Conservation (phyloP, 1,284 basidiomycete species). For the Ustilago xerochloae region DNA sequence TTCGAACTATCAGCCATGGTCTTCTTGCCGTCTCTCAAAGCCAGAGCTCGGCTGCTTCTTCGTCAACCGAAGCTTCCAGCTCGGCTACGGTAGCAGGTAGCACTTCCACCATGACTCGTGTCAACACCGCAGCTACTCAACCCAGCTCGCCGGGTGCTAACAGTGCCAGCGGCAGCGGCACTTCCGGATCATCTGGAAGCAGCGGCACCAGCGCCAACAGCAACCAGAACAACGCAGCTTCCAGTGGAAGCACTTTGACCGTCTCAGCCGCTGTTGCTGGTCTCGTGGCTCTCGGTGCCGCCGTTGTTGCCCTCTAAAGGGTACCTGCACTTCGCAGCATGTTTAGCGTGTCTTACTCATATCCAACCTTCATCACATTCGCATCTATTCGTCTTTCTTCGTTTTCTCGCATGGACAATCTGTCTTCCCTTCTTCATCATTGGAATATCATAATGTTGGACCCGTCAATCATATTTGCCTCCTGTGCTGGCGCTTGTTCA, state of each 20-base stretch:
- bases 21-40: constrained; percentile 13
- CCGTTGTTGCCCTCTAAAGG: constrained; percentile 25
- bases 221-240: constrained; percentile 30
- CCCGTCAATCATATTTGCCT: neutral
- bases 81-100: neutral
- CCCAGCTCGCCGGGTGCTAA: neutral
- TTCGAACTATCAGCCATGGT: constrained; percentile 30
- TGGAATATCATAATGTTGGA: neutral
- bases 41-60: constrained; percentile 8
- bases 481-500: neutral
- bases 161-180: neutral
- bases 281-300: constrained; percentile 25
- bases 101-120: constrained; percentile 19
- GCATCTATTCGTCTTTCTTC: constrained; percentile 2
- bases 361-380: no score
- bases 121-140: neutral
- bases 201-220: constrained; percentile 1
- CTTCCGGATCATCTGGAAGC: constrained; percentile 3
- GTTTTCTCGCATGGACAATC: constrained; percentile 40
- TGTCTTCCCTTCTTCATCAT: constrained; percentile 5
- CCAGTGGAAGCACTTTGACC: constrained; percentile 16
- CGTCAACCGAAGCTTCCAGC: neutral
- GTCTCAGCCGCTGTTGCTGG: constrained; percentile 21
- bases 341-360: no score
- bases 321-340: no score